A percentile compares a stretch with the other conserved stretches of the same genome.
Conservation (phyloP, 2,329 filamentous ascomycete species). For the Microdochium paspali region DNA sequence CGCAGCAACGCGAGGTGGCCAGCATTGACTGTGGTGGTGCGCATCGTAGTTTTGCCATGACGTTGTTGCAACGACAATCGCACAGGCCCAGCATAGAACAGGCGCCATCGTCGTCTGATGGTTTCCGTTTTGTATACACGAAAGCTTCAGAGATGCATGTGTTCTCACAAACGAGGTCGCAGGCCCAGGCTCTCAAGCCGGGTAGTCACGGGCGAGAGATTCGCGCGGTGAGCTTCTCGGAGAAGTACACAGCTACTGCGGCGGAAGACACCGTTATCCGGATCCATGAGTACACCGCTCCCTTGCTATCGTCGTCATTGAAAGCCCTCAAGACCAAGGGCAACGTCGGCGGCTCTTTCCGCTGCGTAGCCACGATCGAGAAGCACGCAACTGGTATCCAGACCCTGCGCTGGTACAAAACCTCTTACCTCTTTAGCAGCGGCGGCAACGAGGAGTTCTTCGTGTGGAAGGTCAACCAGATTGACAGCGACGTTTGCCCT, state of each 20-base stretch:
- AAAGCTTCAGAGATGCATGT: slow-evolving; percentile 48
- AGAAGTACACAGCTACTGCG: slow-evolving; percentile 48
- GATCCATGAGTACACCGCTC: slow-evolving; percentile 46
- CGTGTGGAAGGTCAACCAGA: slow-evolving; percentile 59
- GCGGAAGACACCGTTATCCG: slow-evolving; percentile 69
- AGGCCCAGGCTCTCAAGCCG: slow-evolving; percentile 42
- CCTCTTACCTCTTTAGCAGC: slow-evolving; percentile 71
- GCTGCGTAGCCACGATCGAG: slow-evolving; percentile 57
- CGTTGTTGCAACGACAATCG: not conserved
- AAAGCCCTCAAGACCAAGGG: slow-evolving; percentile 7
- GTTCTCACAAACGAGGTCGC: slow-evolving; percentile 28
- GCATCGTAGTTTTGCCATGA: slow-evolving; percentile 61
- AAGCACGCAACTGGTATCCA: slow-evolving; percentile 80
- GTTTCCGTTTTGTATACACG: slow-evolving; percentile 60
- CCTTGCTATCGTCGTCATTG: not conserved
- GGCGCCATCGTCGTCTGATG: slow-evolving; percentile 7
- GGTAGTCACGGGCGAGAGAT: slow-evolving; percentile 87
- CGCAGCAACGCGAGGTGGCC: slow-evolving; percentile 57
- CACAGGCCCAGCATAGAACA: too few species aligned
- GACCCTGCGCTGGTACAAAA: slow-evolving; percentile 64
- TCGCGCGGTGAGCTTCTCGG: slow-evolving; percentile 34
- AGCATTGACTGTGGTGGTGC: slow-evolving; percentile 75
- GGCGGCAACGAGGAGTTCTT: slow-evolving; percentile 85
- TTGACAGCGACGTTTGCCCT: slow-evolving; percentile 39
- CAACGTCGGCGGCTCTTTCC: slow-evolving; percentile 10